phyloP scores from a whole-genome alignment of 441 rosid genomes.

The Breynia disticha region DNA sequence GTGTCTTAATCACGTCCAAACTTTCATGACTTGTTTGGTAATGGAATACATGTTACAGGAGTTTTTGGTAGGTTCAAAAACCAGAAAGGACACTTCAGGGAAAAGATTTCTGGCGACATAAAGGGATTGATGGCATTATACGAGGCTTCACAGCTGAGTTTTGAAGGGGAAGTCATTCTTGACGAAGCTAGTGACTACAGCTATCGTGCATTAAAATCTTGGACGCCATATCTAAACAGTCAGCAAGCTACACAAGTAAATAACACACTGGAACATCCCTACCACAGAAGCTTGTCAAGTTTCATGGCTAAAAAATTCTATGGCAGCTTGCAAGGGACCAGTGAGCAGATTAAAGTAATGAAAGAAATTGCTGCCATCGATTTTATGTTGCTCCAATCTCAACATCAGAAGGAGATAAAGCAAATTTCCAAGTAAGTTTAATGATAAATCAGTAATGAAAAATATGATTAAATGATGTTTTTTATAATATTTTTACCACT shows the following conservation, averaged over 20 bases:
- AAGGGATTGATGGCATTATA: slow-evolving; percentile 28
- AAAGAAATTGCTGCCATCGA: slow-evolving; percentile 33
- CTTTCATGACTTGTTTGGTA: too few relatives aligned
- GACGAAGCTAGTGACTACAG: slow-evolving; percentile 24
- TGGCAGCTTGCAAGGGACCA: background rate
- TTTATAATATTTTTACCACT: background rate
- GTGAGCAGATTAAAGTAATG: slow-evolving; percentile 26
- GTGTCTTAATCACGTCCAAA: too few relatives aligned
- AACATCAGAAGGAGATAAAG: slow-evolving; percentile 29
- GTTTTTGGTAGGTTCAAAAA: slow-evolving; percentile 27
- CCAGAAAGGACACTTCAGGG: slow-evolving; percentile 17
- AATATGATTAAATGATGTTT: background rate
- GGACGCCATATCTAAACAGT: slow-evolving; percentile 5
- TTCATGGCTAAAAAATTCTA: slow-evolving; percentile 22
- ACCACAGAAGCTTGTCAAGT: slow-evolving; percentile 36
- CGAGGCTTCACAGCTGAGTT: slow-evolving; percentile 40
- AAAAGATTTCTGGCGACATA: slow-evolving; percentile 15
- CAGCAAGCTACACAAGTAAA: slow-evolving; percentile 13
- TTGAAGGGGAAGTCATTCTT: slow-evolving; percentile 26
- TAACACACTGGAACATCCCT: slow-evolving; percentile 28
- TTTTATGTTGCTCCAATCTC: slow-evolving; percentile 15
- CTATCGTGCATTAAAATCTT: slow-evolving; percentile 16
- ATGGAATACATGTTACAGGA: slow-evolving; percentile 18
- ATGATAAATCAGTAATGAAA: background rate
- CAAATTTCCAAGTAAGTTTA: slow-evolving; percentile 22